These are phyloP conservation scores for Carnegiea gigantea DNA, from an alignment of 179 eudicot species.

Conservation along the genomic window DNA sequence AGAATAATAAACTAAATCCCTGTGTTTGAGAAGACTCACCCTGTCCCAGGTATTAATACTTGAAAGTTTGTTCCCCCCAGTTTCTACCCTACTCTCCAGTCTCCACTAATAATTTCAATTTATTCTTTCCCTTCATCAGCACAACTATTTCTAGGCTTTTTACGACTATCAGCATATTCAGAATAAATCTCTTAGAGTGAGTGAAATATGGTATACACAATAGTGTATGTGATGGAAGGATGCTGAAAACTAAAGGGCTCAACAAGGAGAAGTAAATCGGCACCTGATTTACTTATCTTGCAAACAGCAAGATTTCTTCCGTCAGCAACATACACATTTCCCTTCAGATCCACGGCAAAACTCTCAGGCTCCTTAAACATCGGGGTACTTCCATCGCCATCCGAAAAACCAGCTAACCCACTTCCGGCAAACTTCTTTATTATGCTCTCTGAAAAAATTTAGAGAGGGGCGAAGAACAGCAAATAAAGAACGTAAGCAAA, in stretches of 20 bases:
- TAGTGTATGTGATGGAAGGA: neutral
- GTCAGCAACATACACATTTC: constrained; percentile 75
- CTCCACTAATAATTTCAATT: neutral
- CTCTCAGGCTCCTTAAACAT: constrained; percentile 57
- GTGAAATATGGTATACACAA: neutral
- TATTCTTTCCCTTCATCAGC: neutral
- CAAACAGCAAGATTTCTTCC: constrained; percentile 50
- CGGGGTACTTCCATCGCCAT: constrained; percentile 60
- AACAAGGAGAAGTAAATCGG: neutral
- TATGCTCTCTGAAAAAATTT: constrained; percentile 40
- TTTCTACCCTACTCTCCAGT: neutral
- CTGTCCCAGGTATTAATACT: neutral
- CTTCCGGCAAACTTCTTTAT: constrained; percentile 48
- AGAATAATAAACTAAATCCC: no score
- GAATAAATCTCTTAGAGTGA: neutral
- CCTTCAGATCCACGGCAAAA: constrained; percentile 68
- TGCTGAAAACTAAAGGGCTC: neutral
- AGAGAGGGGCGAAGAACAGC: neutral
- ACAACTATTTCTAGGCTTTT: neutral
- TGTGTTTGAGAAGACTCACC: neutral
- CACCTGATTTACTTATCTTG: constrained; percentile 74
- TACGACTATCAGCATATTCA: neutral
- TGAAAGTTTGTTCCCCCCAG: neutral
- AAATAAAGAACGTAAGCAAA: neutral
- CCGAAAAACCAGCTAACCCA: constrained; percentile 39